These are phyloP conservation scores for Phialophora macrospora DNA, from an alignment of 2,329 filamentous ascomycete species.

Conservation along the genomic window DNA sequence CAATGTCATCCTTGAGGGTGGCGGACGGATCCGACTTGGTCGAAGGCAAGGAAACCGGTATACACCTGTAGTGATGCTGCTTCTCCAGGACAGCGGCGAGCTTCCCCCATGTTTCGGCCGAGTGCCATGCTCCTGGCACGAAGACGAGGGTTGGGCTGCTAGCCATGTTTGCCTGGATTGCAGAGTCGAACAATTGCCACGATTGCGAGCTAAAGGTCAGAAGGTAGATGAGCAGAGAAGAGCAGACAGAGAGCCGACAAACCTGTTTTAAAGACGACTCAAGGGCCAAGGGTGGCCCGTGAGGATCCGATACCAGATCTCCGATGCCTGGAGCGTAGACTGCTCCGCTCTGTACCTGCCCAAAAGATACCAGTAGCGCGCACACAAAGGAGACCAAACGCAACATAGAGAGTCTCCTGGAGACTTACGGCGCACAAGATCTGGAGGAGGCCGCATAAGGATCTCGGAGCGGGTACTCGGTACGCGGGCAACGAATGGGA, in stretches of 20 bases:
- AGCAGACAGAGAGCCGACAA: not conserved
- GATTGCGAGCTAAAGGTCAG: no score
- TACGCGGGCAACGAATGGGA: not conserved
- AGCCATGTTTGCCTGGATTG: slow-evolving; percentile 5
- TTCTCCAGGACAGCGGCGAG: slow-evolving; percentile 45
- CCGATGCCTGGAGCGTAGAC: not conserved
- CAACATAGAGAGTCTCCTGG: no score
- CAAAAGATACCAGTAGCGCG: not conserved
- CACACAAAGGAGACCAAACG: no score
- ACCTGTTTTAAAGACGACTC: not conserved
- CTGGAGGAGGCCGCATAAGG: not conserved
- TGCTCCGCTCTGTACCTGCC: slow-evolving; percentile 16
- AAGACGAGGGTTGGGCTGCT: slow-evolving; percentile 50
- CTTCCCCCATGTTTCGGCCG: slow-evolving; percentile 46
- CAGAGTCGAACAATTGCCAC: not conserved
- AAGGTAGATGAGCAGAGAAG: not conserved
- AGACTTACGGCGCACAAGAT: not conserved
- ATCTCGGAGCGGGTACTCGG: no score
- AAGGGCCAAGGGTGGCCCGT: not conserved
- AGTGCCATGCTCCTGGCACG: slow-evolving; percentile 58
- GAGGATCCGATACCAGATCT: not conserved
- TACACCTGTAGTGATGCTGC: slow-evolving; percentile 43
- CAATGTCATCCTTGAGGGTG: slow-evolving; percentile 52
- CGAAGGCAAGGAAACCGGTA: slow-evolving; percentile 49
- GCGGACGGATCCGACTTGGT: slow-evolving; percentile 44